A percentile compares a stretch with the other conserved stretches of the same genome.
These are phyloP conservation scores for Lanmaoa pseudosensibilis DNA, from an alignment of 768 basidiomycete species.

Conservation along the genomic window DNA sequence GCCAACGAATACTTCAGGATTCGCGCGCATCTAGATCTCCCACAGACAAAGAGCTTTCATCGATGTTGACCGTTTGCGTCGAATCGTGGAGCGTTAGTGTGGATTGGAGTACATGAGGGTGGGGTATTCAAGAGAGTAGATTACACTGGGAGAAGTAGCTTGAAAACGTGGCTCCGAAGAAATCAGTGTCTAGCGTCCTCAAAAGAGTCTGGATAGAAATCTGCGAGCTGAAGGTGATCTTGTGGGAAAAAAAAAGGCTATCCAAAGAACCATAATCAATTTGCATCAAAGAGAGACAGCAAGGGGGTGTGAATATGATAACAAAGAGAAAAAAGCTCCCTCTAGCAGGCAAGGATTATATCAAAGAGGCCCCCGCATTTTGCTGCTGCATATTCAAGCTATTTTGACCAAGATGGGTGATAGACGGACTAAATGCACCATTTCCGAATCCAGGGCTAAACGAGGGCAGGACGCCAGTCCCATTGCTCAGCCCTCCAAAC, in stretches of 20 bases:
- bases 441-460: slow-evolving; percentile 21
- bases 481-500: slow-evolving; percentile 23
- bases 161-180: slow-evolving; percentile 7
- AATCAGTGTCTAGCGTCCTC: slow-evolving; percentile 6
- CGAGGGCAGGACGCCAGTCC: neutral
- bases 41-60: neutral
- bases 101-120: slow-evolving; percentile 6
- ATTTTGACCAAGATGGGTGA: slow-evolving; percentile 21
- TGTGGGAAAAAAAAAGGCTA: neutral
- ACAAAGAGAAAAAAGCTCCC: neutral
- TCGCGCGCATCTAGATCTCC: too few species aligned
- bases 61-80: neutral
- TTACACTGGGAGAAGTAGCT: slow-evolving; percentile 18
- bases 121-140: slow-evolving; percentile 23
- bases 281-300: neutral
- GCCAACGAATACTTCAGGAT: neutral
- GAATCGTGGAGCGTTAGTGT: neutral
- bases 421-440: slow-evolving; percentile 25
- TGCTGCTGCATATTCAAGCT: slow-evolving; percentile 37
- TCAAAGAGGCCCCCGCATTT: slow-evolving; percentile 48
- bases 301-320: neutral
- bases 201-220: slow-evolving; percentile 10
- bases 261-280: slow-evolving; percentile 3
- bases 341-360: slow-evolving; percentile 36
- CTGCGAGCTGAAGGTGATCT: slow-evolving; percentile 1